Evolutionary conservation across 805 yeast species (phyloP), one percentile per base, ranked within the genome.

Genomic region (Lipomyces sp.): DNA sequence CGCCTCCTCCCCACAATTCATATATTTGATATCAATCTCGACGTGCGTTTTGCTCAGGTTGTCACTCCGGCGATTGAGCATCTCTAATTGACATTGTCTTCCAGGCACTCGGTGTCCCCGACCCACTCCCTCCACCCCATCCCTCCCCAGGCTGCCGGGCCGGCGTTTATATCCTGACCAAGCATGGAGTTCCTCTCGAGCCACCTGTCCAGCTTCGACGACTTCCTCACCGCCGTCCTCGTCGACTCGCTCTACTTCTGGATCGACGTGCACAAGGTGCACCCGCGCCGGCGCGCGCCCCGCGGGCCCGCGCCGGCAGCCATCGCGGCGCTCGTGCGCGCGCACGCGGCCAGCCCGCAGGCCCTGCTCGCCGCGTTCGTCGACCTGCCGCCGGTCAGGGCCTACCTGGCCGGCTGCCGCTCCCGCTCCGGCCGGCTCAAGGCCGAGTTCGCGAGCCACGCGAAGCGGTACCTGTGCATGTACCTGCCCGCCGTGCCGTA

Each of bases 401-500:
- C 56, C 4, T 48, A 44, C 22, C 29, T 48, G 21, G 21, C 43
- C 18, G 49, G 51, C 4, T n/a, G n/a, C n/a, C 45, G 34, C n/a
- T 31, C 48, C 8, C 39, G 29, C 13, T 34, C 39, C 19, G 31
- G 46, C 16, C 43, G 46, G 5, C 57, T 60, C 7, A 55, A 57
- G 11, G 47, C 39, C 6, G 72, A 69, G 36, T 75, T 75, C 47
- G 67, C 61, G 26, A 55, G 55, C 29, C 77, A 75, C 43, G 60
- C 68, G 1, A 57, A 57, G 28, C 63, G 70, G 32, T 75, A 75
- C 50, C 45, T 74, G 21, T 61, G 61, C 29, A 53, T 73, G 19
- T 75, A 65, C 51, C 46, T 52, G 1, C 66, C 67, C 4, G 69
- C 68, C 11, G 70, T 74, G 45, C 72, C 72, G 7, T 75, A 73